Base-by-base conservation (phyloP, 2,329 filamentous ascomycete genomes). In the Fusarium compactum region DNA sequence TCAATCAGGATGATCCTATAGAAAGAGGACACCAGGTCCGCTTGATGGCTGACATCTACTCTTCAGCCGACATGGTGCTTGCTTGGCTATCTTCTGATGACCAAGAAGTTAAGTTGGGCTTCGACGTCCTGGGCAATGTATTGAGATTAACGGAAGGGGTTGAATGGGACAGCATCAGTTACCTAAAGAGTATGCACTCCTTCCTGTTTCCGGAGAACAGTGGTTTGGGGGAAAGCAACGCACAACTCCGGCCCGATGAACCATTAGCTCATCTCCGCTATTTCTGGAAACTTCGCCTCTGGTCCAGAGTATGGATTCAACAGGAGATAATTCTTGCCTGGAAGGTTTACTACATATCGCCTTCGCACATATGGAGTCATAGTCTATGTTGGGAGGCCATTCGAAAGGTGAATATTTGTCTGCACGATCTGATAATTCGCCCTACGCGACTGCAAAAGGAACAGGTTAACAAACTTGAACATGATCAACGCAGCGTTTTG, bases 271-370 rank as follows among this genome's bases (percentile, higher is more conserved):
- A 8, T 10, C 8, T 29, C 5, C n/a, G 3, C 1, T 1, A 10
- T 4, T 20, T 47, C 18, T 60, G 57, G 41, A 16, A 6, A 29
- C 25, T 47, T 3, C 0, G 25, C 25, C 20, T 30, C n/a, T 47
- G 45, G 8, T 20, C 45, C 9, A 20, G 50, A 25, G 44, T 50
- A 8, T 48, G 51, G 51, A 56, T 24, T 15, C 43, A 43, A 10
- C 60, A 62, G 18, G 60, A 62, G 40, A 18, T 41, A 1, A 6
- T 41, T 3, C 60, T 62, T 11, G 55, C 55, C 8, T 30, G 14
- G 4, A 47, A 8, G 4, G 25, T 62, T 2, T 53, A 59, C 5
- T 47, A 34, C 8, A 3, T 45, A 2, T 52, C 40, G 3, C 27
- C 41, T 1, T n/a, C 32, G 1, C 32, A 34, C 32, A 18, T 8